These are phyloP conservation scores for Ustilago xerochloae DNA, from an alignment of 1,284 basidiomycete genomes.

Conservation along the genomic window DNA sequence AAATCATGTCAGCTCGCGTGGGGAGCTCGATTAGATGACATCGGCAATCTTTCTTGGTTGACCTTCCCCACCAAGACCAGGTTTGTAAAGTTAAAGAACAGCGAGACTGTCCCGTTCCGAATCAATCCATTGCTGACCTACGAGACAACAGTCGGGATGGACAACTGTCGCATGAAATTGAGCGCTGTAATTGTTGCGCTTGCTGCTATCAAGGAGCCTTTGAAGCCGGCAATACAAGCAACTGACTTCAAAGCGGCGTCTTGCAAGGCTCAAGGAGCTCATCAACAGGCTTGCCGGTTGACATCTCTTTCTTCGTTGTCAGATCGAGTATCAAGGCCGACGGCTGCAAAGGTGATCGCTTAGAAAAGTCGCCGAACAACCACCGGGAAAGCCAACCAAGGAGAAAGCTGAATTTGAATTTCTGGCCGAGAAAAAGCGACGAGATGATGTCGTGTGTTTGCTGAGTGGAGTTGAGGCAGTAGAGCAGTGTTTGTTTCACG, in stretches of 20 bases:
- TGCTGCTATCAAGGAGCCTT: too few species aligned
- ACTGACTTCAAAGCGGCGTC: too few species aligned
- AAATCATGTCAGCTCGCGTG: conserved; percentile 1
- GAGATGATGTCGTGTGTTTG: conserved; percentile 28
- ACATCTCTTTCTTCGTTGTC: background rate
- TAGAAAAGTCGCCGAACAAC: conserved; percentile 16
- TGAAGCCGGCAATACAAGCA: too few species aligned
- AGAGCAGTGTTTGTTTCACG: conserved; percentile 6
- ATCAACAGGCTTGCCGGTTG: background rate
- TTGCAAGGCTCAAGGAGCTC: too few species aligned
- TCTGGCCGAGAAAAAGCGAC: too few species aligned
- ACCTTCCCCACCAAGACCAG: too few species aligned
- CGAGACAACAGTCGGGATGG: too few species aligned
- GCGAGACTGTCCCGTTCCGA: too few species aligned
- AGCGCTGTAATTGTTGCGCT: too few species aligned
- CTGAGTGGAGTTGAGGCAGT: conserved; percentile 11
- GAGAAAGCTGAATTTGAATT: conserved; percentile 16
- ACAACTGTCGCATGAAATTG: too few species aligned
- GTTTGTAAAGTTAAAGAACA: too few species aligned
- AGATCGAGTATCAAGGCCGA: background rate
- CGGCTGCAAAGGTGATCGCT: background rate
- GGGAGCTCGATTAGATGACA: background rate
- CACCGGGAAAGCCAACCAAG: background rate
- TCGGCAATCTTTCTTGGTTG: conserved; percentile 9
- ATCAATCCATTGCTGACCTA: too few species aligned